Percentiles rank a stretch among this genome's conserved stretches.
Evolutionary conservation across 2,329 filamentous ascomycete genomes (phyloP).

Genomic region (Cladosporium sp.): DNA sequence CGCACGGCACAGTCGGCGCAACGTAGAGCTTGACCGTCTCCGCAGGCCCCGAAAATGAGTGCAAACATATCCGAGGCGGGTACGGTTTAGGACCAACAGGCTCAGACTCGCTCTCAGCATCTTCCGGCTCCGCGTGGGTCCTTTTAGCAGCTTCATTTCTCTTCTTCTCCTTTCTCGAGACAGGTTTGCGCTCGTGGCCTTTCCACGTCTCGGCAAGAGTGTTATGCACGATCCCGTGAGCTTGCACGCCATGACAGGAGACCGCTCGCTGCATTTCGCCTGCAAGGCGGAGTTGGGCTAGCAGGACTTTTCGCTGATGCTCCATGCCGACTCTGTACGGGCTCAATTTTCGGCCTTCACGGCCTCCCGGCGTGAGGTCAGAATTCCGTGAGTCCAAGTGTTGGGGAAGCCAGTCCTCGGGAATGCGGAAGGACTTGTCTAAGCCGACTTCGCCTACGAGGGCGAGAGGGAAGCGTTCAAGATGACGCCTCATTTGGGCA

Average conservation of each 20-base stretch:
- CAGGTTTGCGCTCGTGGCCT: conserved; percentile 60
- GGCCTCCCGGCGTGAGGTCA: conserved; percentile 61
- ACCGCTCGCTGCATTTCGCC: conserved; percentile 62
- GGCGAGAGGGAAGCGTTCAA: conserved; percentile 57
- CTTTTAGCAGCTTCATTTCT: conserved; percentile 15
- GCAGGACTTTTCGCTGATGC: conserved; percentile 65
- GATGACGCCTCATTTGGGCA: conserved; percentile 50
- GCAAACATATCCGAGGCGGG: conserved; percentile 84
- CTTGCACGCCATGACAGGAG: conserved; percentile 71
- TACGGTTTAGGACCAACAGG: conserved; percentile 53
- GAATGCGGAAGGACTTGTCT: conserved; percentile 73
- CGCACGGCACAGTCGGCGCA: conserved; percentile 65
- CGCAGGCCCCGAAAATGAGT: conserved; percentile 80
- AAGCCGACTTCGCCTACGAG: conserved; percentile 74
- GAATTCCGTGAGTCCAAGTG: conserved; percentile 40
- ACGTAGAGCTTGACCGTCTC: conserved; percentile 76
- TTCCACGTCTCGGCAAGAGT: conserved; percentile 64
- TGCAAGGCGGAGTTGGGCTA: conserved; percentile 66
- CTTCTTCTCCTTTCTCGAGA: conserved; percentile 55
- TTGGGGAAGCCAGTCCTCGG: conserved; percentile 51
- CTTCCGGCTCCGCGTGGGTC: conserved; percentile 12
- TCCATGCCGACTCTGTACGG: conserved; percentile 63
- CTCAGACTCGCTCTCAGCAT: conserved; percentile 15
- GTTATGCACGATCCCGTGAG: conserved; percentile 67
- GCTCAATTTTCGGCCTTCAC: conserved; percentile 65